phyloP scores from a whole-genome alignment of 2,329 filamentous ascomycete genomes.

The Fusarium proliferatum region DNA sequence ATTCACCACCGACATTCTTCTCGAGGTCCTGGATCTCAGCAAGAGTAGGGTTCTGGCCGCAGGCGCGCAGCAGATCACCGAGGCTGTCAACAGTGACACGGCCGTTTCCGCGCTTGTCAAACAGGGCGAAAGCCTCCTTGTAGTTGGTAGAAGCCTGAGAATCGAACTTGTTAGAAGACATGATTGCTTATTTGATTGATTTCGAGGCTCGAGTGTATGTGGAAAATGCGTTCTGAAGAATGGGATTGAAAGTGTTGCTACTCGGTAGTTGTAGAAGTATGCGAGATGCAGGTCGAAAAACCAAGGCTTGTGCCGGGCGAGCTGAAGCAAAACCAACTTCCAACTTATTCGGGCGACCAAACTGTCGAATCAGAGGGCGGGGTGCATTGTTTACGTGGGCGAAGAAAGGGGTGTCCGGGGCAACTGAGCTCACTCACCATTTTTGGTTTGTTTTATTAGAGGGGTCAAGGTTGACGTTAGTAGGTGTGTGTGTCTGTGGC shows the following conservation, averaged over 20 bases:
- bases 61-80: constrained; percentile 93
- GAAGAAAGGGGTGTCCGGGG: constrained; percentile 46
- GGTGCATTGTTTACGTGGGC: constrained; percentile 50
- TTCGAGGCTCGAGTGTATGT: not conserved
- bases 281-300: constrained; percentile 13
- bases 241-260: constrained; percentile 31
- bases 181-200: constrained; percentile 44
- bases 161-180: constrained; percentile 65
- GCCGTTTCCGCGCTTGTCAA: constrained; percentile 98
- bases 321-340: constrained; percentile 42
- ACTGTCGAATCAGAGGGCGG: constrained; percentile 52
- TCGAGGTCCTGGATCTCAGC: constrained; percentile 93
- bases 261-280: constrained; percentile 23
- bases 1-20: constrained; percentile 88
- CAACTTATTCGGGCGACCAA: constrained; percentile 29
- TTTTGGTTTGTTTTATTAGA: constrained; percentile 41
- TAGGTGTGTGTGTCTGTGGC: constrained; percentile 17
- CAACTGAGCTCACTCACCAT: constrained; percentile 55
- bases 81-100: constrained; percentile 88
- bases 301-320: constrained; percentile 26
- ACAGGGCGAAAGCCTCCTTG: constrained; percentile 99
- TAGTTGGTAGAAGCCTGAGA: constrained; percentile 90
- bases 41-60: constrained; percentile 96
- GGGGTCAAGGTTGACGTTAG: constrained; percentile 11
- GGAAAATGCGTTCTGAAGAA: constrained; percentile 14